Percentiles rank a stretch among this genome's conserved stretches.
Conservation (phyloP, 73 alveolate genomes). For the Paramecium sonneborni region DNA sequence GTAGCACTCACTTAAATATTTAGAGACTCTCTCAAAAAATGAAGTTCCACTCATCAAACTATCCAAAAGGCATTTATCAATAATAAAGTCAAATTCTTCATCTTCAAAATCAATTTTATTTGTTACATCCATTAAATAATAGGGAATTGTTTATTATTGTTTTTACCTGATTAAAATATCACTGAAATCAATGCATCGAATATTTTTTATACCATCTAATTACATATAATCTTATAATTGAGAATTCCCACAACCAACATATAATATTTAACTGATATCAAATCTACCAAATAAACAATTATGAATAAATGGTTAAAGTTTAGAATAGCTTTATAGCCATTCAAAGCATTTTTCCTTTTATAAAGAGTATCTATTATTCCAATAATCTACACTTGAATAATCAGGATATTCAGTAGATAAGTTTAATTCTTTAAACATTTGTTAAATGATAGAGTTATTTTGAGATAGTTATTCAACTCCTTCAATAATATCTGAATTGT, state of each 20-base stretch:
- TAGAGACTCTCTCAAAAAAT: not conserved
- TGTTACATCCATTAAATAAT: not conserved
- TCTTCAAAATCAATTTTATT: not conserved
- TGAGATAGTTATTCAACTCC: not conserved
- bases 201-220: not conserved
- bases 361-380: not conserved
- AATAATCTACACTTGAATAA: constrained; percentile 17
- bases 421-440: not conserved
- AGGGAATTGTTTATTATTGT: not conserved
- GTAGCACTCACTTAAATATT: not conserved
- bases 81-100: not conserved
- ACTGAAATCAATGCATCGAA: not conserved
- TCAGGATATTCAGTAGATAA: not conserved
- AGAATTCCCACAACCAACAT: constrained; percentile 8
- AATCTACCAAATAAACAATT: not conserved
- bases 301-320: not conserved
- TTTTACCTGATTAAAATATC: not conserved
- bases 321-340: not conserved
- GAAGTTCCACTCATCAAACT: not conserved
- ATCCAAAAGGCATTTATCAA: not conserved
- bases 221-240: not conserved
- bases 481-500: not conserved
- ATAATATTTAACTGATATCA: not conserved
- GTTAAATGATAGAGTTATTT: not conserved
- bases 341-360: not conserved